These are phyloP conservation scores for Tremella mesenterica DNA, from an alignment of 768 basidiomycete genomes.

Conservation along the genomic window DNA sequence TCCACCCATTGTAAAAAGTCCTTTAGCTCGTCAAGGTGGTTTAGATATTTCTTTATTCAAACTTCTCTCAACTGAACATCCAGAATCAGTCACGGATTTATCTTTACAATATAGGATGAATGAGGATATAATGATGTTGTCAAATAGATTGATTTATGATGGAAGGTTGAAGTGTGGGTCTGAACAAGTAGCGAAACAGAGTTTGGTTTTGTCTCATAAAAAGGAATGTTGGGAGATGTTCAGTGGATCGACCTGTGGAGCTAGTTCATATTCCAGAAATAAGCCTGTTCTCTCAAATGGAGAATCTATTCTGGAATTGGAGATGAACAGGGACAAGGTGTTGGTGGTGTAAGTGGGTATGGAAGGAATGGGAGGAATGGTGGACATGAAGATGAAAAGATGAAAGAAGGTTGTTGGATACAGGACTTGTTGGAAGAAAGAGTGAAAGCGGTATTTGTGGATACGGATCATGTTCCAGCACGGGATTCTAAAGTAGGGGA, in stretches of 20 bases:
- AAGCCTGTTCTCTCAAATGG: no score
- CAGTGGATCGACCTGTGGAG: background rate
- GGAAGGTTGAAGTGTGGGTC: conserved; percentile 71
- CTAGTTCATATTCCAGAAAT: no score
- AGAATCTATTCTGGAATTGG: no score
- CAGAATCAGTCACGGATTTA: conserved; percentile 74
- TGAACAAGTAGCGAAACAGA: conserved; percentile 57
- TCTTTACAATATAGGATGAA: conserved; percentile 94
- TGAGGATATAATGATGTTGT: conserved; percentile 83
- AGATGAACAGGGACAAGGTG: no score
- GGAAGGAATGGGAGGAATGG: no score
- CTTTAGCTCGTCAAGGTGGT: conserved; percentile 69
- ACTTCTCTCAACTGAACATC: conserved; percentile 76
- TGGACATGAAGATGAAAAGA: background rate
- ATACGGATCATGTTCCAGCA: conserved; percentile 76
- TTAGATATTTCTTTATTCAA: conserved; percentile 85
- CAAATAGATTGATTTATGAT: conserved; percentile 76
- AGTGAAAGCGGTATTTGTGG: conserved; percentile 81
- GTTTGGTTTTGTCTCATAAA: conserved; percentile 52
- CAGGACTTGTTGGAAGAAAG: conserved; percentile 58
- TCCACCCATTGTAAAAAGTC: conserved; percentile 81
- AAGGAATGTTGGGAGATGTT: conserved; percentile 36
- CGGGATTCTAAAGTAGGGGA: conserved; percentile 74
- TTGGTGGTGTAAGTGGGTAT: no score
- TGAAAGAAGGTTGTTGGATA: conserved; percentile 61